A percentile compares a stretch with the other conserved stretches of the same genome.
phyloP scores from a whole-genome alignment of 2,329 filamentous ascomycete species.

The Colletotrichum lindemuthianum region DNA sequence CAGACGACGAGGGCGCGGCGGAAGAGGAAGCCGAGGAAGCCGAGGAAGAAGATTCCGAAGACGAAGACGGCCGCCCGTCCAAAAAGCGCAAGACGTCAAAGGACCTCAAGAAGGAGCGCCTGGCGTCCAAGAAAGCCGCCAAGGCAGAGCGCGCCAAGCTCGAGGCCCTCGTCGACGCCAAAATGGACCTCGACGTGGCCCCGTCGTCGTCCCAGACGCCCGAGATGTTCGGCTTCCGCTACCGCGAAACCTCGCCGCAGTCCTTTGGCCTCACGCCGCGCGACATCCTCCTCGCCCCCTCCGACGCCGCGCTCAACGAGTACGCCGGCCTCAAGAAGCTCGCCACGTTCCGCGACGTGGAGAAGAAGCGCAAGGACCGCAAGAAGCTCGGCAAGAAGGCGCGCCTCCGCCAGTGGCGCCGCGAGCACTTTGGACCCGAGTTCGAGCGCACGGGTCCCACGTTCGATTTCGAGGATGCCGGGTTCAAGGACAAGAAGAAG shows the following conservation, averaged over 20 bases:
- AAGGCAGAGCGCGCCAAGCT: constrained; percentile 85
- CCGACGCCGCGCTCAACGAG: constrained; percentile 86
- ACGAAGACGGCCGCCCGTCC: constrained; percentile 54
- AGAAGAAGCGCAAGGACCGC: constrained; percentile 89
- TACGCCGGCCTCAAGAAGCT: constrained; percentile 96
- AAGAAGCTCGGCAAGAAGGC: constrained; percentile 95
- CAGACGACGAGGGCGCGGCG: constrained; percentile 58
- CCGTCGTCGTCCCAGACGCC: constrained; percentile 52
- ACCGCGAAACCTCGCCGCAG: constrained; percentile 92
- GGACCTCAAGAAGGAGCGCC: constrained; percentile 68
- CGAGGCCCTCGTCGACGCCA: constrained; percentile 85
- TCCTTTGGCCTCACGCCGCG: constrained; percentile 88
- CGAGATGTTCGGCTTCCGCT: constrained; percentile 72
- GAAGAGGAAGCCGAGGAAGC: constrained; percentile 48
- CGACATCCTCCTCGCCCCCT: constrained; percentile 90
- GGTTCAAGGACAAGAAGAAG: constrained; percentile 37
- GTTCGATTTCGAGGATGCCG: constrained; percentile 61
- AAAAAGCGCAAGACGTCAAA: constrained; percentile 71
- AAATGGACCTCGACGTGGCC: constrained; percentile 77
- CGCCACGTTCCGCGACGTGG: constrained; percentile 84
- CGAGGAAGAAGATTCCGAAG: constrained; percentile 50
- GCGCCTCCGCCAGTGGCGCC: constrained; percentile 85
- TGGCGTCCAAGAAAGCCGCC: constrained; percentile 73
- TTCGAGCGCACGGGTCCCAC: constrained; percentile 66
- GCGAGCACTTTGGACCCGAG: constrained; percentile 69